phyloP scores from a whole-genome alignment of 2,329 filamentous ascomycete species.

The Cladophialophora immunda region DNA sequence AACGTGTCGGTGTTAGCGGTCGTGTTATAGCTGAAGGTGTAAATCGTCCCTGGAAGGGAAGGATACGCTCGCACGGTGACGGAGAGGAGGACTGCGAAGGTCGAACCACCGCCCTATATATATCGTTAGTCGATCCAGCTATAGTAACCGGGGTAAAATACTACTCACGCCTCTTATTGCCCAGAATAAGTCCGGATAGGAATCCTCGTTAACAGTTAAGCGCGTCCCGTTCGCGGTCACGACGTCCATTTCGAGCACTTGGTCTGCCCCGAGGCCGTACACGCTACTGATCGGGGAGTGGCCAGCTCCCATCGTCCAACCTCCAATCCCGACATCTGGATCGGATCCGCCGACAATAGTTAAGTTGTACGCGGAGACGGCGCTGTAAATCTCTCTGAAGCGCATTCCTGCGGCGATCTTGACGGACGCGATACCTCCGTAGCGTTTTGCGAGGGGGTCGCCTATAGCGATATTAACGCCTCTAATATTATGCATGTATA shows the following conservation, averaged over 20 bases:
- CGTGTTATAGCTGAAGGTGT: slow-evolving; percentile 52
- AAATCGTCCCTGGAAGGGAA: slow-evolving; percentile 51
- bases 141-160: no score
- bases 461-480: slow-evolving; percentile 25
- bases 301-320: slow-evolving; percentile 60
- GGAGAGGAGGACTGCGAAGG: slow-evolving; percentile 63
- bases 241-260: slow-evolving; percentile 59
- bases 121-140: not conserved
- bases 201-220: slow-evolving; percentile 52
- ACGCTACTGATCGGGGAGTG: slow-evolving; percentile 62
- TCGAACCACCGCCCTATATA: slow-evolving; percentile 46
- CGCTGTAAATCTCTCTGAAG: slow-evolving; percentile 62
- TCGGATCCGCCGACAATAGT: slow-evolving; percentile 66
- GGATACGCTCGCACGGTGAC: slow-evolving; percentile 61
- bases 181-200: slow-evolving; percentile 60
- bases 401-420: slow-evolving; percentile 66
- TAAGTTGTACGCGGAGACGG: slow-evolving; percentile 57
- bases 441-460: slow-evolving; percentile 24
- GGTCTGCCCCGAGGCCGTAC: slow-evolving; percentile 62
- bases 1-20: slow-evolving; percentile 52
- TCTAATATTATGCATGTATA: slow-evolving; percentile 45
- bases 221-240: slow-evolving; percentile 58
- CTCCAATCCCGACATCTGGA: slow-evolving; percentile 62
- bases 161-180: slow-evolving; percentile 56
- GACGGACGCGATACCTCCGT: slow-evolving; percentile 51